Percentiles rank a stretch among this genome's conserved stretches.
phyloP scores from a whole-genome alignment of 768 basidiomycete genomes.

The Mycena pura region DNA sequence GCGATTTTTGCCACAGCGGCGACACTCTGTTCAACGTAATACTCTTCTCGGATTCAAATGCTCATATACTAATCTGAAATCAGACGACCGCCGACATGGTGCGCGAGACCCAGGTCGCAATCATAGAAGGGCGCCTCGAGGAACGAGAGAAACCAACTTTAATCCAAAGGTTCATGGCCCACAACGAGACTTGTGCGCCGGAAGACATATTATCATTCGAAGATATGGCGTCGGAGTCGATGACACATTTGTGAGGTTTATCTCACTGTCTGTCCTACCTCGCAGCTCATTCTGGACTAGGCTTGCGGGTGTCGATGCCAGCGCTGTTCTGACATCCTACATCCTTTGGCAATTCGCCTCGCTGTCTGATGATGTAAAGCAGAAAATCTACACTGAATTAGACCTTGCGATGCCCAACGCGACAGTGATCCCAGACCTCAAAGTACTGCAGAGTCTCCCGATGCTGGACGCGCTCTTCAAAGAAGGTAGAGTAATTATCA shows the following conservation, averaged over 20 bases:
- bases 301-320: conserved; percentile 80
- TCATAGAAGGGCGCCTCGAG: background rate
- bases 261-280: background rate
- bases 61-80: background rate
- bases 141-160: background rate
- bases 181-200: background rate
- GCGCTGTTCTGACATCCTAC: conserved; percentile 73
- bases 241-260: conserved; percentile 62
- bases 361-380: conserved; percentile 68
- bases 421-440: conserved; percentile 65
- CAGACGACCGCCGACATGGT: background rate
- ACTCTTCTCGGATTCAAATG: background rate
- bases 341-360: conserved; percentile 81
- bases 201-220: background rate
- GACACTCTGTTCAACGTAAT: background rate
- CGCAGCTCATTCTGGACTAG: conserved; percentile 43
- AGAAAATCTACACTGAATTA: conserved; percentile 72
- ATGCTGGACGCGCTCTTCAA: conserved; percentile 63
- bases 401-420: conserved; percentile 73
- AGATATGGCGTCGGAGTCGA: background rate
- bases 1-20: background rate
- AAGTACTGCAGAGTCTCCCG: conserved; percentile 59
- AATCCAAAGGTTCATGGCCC: background rate
- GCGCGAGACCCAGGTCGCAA: background rate
- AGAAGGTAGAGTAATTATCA: conserved; percentile 71